Conservation (phyloP, 257 asterid species). For the Mitragyna speciosa region DNA sequence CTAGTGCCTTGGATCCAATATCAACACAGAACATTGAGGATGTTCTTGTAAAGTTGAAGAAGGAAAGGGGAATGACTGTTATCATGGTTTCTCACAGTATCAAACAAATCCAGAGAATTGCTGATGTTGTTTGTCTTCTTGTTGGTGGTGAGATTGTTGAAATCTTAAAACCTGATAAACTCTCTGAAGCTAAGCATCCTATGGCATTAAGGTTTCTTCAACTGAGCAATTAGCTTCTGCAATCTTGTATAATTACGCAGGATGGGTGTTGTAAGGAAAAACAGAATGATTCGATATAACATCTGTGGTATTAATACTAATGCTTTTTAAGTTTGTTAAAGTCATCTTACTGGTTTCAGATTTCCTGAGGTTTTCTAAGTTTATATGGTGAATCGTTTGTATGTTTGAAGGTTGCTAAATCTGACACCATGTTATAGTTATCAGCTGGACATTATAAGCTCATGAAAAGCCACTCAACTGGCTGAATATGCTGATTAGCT, state of each 20-base stretch:
- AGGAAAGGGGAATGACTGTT: constrained; percentile 49
- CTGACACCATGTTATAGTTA: too few species aligned
- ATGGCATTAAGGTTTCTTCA: constrained; percentile 69
- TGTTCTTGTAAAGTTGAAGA: constrained; percentile 58
- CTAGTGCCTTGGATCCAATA: constrained; percentile 76
- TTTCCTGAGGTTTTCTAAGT: not conserved
- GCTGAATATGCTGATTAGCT: not conserved
- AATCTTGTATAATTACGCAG: not conserved
- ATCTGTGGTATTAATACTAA: not conserved
- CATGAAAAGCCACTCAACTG: not conserved
- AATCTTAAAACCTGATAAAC: constrained; percentile 51
- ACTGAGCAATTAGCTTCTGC: constrained; percentile 48
- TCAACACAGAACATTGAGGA: constrained; percentile 74
- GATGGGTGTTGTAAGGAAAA: not conserved
- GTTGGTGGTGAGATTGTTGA: constrained; percentile 72
- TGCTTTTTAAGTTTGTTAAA: not conserved
- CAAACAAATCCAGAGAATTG: constrained; percentile 71
- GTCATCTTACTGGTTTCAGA: not conserved
- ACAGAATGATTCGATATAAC: not conserved
- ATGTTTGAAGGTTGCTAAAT: not conserved
- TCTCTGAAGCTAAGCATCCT: constrained; percentile 71
- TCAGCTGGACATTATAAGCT: not conserved
- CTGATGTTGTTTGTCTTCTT: constrained; percentile 65
- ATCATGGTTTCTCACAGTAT: constrained; percentile 76
- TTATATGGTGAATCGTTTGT: not conserved